Evolutionary conservation across 2,329 filamentous ascomycete genomes (phyloP).

Genomic region (Myriosclerotinia curreyana): DNA sequence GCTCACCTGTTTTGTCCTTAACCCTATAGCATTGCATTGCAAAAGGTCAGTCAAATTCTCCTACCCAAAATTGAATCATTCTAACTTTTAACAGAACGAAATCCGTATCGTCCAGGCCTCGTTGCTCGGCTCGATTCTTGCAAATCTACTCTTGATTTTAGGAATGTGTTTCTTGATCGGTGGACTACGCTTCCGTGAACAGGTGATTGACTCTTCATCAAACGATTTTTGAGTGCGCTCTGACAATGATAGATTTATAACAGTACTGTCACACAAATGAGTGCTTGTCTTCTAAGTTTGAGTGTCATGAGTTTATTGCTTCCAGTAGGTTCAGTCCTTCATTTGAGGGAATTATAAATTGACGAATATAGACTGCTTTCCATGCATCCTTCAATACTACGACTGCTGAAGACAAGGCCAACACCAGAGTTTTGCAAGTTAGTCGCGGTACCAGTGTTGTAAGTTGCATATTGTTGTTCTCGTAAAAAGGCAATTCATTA

Average conservation of each 20-base stretch:
- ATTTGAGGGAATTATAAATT: background rate
- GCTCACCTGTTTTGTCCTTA: conserved; percentile 40
- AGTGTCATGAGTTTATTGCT: conserved; percentile 86
- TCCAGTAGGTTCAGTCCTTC: conserved; percentile 54
- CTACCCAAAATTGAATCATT: background rate
- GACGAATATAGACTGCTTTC: conserved; percentile 67
- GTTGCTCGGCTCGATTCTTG: conserved; percentile 81
- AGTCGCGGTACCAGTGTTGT: conserved; percentile 87
- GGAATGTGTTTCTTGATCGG: conserved; percentile 90
- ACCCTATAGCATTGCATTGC: conserved; percentile 64
- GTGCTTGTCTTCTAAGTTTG: conserved; percentile 83
- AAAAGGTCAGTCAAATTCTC: conserved; percentile 52
- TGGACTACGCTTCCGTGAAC: conserved; percentile 82
- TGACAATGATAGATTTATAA: conserved; percentile 69
- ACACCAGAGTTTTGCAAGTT: conserved; percentile 72
- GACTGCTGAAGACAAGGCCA: conserved; percentile 54
- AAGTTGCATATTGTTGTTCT: conserved; percentile 39
- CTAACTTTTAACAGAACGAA: conserved; percentile 56
- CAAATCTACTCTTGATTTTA: conserved; percentile 82
- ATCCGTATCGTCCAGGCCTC: conserved; percentile 92
- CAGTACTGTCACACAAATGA: conserved; percentile 94
- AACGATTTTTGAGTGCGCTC: background rate
- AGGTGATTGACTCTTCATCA: conserved; percentile 49
- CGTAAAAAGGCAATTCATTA: background rate
- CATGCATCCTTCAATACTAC: conserved; percentile 70